Base-by-base conservation (phyloP, 169 alveolate species). In the Plasmodium yoelii region DNA sequence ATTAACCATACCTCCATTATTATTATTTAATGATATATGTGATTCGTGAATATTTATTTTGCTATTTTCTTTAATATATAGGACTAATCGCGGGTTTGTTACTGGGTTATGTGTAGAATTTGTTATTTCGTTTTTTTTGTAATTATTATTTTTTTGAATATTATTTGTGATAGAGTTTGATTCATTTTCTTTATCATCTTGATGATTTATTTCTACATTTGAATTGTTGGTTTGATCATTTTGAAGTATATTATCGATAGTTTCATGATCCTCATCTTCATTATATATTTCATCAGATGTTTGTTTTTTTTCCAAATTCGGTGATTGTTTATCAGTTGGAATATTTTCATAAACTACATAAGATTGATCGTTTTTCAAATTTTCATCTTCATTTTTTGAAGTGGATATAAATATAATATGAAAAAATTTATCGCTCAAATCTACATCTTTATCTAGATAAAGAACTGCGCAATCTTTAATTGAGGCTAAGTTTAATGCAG, bases 401-500 rank as follows among this genome's bases (percentile, higher is more conserved):
- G 93, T 67, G 12, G 92, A 53, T 65, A 71, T 49, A 61, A 73
- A 65, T 65, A 67, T 89, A 19, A 65, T 72, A 39, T 70, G 74
- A 61, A 57, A 34, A 57, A 55, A 63, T 46, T 57, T 63, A 57
- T 72, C 82, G 18, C 80, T 65, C 57, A 74, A 28, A 46, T 71
- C 73, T 49, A 84, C 73, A 87, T 91, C 87, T 64, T 86, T 87
- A 46, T 73, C 92, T 28, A 88, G 64, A 39, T 74, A 73, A 34
- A 88, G 28, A 46, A 72, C 92, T 12, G 93, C 95, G 34, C 94
- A 92, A 80, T 92, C 95, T 28, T 82, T 73, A 70, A 92, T 88
- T 56, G 93, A 70, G 22, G 95, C 95, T 28, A 87, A 86, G 67
- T 92, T 92, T 75, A 92, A 72, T 19, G 95, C 70, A 15, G 95